Evolutionary conservation across 2,329 filamentous ascomycete species (phyloP).

Genomic region (Botrytis galanthina): DNA sequence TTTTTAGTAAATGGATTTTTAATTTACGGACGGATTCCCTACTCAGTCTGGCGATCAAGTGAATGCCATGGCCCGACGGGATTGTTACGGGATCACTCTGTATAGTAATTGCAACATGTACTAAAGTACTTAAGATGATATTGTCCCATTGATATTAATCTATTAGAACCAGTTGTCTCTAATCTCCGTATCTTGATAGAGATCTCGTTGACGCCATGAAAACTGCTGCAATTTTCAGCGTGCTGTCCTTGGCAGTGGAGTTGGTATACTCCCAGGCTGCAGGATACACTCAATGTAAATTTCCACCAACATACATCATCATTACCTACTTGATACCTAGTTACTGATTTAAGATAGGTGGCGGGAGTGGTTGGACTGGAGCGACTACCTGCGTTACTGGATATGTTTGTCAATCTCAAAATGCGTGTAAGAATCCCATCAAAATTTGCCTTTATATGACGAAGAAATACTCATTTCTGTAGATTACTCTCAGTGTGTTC

Average conservation of each 20-base stretch:
- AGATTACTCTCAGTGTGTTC: slow-evolving; percentile 24
- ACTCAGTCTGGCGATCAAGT: background rate
- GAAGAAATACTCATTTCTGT: slow-evolving; percentile 1
- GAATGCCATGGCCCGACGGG: background rate
- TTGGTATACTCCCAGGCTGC: slow-evolving; percentile 17
- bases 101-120: background rate
- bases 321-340: background rate
- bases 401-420: slow-evolving; percentile 17
- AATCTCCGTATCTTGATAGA: background rate
- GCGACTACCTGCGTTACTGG: slow-evolving; percentile 16
- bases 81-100: background rate
- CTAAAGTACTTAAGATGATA: slow-evolving; percentile 12
- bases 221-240: background rate
- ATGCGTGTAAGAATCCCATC: slow-evolving; percentile 13
- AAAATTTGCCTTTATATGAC: background rate
- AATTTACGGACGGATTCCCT: background rate
- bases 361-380: slow-evolving; percentile 14
- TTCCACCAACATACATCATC: background rate
- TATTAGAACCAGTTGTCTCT: background rate
- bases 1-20: background rate
- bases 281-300: slow-evolving; percentile 19
- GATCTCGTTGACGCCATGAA: slow-evolving; percentile 11
- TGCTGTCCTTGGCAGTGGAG: slow-evolving; percentile 15
- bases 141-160: background rate
- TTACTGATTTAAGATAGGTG: slow-evolving; percentile 13